phyloP scores from a whole-genome alignment of 2,329 filamentous ascomycete species.

The Monascus ruber region DNA sequence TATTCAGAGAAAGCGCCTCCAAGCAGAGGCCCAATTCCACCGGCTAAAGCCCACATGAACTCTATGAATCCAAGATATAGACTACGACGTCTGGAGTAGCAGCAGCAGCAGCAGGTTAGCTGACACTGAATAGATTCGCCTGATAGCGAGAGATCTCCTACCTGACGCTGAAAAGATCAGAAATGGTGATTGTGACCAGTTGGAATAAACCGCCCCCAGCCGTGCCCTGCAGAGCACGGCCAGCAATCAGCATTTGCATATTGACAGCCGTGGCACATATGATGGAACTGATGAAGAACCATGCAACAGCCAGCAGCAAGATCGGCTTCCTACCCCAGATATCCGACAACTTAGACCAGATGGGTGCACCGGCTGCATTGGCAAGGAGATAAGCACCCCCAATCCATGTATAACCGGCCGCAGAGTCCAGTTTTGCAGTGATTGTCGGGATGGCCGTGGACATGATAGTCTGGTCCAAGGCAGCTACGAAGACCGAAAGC shows the following conservation, averaged over 20 bases:
- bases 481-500: constrained; percentile 23
- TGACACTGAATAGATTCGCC: too few species aligned
- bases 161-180: constrained; percentile 44
- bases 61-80: constrained; percentile 42
- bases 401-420: constrained; percentile 66
- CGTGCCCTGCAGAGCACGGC: constrained; percentile 43
- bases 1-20: constrained; percentile 39
- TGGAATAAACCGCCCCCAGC: constrained; percentile 44
- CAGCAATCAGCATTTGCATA: constrained; percentile 44
- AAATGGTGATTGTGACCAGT: constrained; percentile 43
- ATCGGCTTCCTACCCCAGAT: constrained; percentile 49
- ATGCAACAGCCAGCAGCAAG: constrained; percentile 35
- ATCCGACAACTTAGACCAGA: constrained; percentile 56
- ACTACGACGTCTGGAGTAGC: constrained; percentile 27
- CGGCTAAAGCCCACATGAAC: constrained; percentile 45
- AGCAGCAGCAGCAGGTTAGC: not conserved
- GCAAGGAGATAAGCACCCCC: constrained; percentile 62
- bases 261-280: constrained; percentile 37
- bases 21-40: constrained; percentile 41
- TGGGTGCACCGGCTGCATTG: constrained; percentile 53
- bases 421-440: constrained; percentile 50
- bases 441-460: constrained; percentile 53
- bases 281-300: constrained; percentile 41
- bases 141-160: constrained; percentile 3
- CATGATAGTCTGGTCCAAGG: constrained; percentile 43